These are phyloP conservation scores for Tuber aestivum DNA, from an alignment of 495 filamentous ascomycete species.

Conservation along the genomic window DNA sequence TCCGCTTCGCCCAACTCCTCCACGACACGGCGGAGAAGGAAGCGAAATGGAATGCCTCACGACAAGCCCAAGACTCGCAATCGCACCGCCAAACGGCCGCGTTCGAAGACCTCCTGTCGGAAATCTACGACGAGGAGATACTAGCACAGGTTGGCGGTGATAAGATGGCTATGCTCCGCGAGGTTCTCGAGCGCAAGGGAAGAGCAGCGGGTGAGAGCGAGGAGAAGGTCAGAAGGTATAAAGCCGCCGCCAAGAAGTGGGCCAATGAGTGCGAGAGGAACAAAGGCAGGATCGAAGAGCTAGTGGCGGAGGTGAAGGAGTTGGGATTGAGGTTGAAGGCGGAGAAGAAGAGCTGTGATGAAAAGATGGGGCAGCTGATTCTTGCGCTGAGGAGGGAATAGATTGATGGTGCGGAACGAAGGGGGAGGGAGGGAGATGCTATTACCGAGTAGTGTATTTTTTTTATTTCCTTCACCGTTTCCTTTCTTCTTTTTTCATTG, in stretches of 20 bases:
- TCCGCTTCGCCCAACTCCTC: slow-evolving; percentile 30
- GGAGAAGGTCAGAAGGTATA: slow-evolving; percentile 32
- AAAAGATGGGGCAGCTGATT: slow-evolving; percentile 41
- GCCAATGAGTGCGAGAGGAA: slow-evolving; percentile 26
- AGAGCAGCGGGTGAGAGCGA: slow-evolving; percentile 14
- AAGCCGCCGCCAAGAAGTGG: slow-evolving; percentile 28
- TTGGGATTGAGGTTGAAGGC: slow-evolving; percentile 33
- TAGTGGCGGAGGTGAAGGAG: slow-evolving; percentile 30
- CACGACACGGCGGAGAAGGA: slow-evolving; percentile 39
- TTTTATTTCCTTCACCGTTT: neutral
- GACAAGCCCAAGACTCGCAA: neutral
- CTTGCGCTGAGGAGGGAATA: slow-evolving; percentile 34
- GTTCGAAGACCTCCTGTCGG: neutral
- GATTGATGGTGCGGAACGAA: neutral
- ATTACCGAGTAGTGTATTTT: neutral
- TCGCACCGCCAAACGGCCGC: neutral
- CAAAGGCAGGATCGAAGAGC: slow-evolving; percentile 25
- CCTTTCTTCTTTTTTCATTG: neutral
- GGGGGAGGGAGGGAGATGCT: neutral
- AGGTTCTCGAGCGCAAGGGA: slow-evolving; percentile 11
- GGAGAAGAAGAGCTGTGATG: slow-evolving; percentile 39
- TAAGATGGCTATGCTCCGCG: neutral
- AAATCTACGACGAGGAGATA: slow-evolving; percentile 1
- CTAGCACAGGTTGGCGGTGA: neutral
- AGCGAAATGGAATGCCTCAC: slow-evolving; percentile 25